Evolutionary conservation across 768 basidiomycete genomes (phyloP).

Genomic region (Rhodotorula babjevae): DNA sequence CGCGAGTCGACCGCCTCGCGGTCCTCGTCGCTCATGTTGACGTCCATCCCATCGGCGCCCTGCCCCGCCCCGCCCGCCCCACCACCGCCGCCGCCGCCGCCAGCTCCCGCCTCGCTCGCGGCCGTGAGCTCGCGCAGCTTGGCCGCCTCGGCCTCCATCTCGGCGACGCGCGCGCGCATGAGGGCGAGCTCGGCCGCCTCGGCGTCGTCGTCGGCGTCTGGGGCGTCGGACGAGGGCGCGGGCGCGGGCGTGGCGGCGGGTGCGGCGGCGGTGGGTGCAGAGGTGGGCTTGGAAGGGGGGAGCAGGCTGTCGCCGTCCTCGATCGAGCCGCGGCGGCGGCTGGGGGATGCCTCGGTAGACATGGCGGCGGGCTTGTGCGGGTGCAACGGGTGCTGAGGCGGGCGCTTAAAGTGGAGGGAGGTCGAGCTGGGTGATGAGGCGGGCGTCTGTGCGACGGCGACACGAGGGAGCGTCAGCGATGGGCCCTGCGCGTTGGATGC

Average conservation of each 20-base stretch:
- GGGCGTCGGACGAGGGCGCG: background rate
- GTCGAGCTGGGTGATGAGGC: background rate
- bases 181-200: constrained; percentile 66
- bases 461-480: too few relatives aligned
- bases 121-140: constrained; percentile 82
- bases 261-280: background rate
- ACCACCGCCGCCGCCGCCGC: too few relatives aligned
- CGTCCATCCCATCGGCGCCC: constrained; percentile 58
- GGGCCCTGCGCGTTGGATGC: too few relatives aligned
- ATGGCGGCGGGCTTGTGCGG: background rate
- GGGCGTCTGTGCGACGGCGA: too few relatives aligned
- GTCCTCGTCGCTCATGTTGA: constrained; percentile 80
- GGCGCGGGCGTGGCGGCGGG: background rate
- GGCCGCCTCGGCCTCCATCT: constrained; percentile 87
- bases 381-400: too few relatives aligned
- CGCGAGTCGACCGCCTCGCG: constrained; percentile 71
- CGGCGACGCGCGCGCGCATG: constrained; percentile 86
- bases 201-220: constrained; percentile 29
- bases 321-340: constrained; percentile 20
- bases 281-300: background rate
- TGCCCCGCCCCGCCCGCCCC: constrained; percentile 44
- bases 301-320: constrained; percentile 19
- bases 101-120: constrained; percentile 23
- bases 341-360: constrained; percentile 3
- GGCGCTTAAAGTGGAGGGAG: background rate